Percentiles rank a stretch among this genome's conserved stretches.
These are phyloP conservation scores for Vicia sativa DNA, from an alignment of 306 rosid species.

Conservation along the genomic window DNA sequence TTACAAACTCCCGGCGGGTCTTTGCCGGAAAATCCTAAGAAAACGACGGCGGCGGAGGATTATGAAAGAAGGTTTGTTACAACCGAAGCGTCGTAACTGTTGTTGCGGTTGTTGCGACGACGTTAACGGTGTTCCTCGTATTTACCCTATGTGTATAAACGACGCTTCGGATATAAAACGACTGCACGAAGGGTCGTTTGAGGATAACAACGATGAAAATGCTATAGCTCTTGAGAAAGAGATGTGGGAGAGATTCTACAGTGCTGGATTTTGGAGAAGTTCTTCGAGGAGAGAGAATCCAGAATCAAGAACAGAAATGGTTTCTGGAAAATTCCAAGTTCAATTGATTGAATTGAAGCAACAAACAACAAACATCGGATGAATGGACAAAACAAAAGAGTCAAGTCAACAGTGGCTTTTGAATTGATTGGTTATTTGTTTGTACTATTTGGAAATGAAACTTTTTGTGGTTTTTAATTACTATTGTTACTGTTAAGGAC, in stretches of 20 bases:
- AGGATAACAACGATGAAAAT: slow-evolving; percentile 27
- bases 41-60: slow-evolving; percentile 38
- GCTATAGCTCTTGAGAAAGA: slow-evolving; percentile 72
- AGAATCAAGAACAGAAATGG: background rate
- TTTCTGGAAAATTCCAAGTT: background rate
- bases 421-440: slow-evolving; percentile 25
- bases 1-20: slow-evolving; percentile 76
- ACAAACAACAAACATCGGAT: background rate
- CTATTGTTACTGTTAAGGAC: slow-evolving; percentile 14
- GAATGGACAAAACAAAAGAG: background rate
- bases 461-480: slow-evolving; percentile 6
- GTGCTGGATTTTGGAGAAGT: slow-evolving; percentile 91
- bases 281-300: slow-evolving; percentile 63
- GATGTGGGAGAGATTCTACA: slow-evolving; percentile 86
- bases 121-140: slow-evolving; percentile 37
- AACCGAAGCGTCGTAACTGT: slow-evolving; percentile 33
- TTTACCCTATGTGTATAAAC: slow-evolving; percentile 38
- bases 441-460: background rate
- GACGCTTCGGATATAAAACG: slow-evolving; percentile 34
- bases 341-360: background rate
- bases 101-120: slow-evolving; percentile 49
- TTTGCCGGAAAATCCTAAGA: slow-evolving; percentile 58
- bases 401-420: slow-evolving; percentile 16
- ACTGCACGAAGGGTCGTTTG: background rate
- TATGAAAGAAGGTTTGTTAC: slow-evolving; percentile 40